phyloP scores from a whole-genome alignment of 805 yeast species.

The Candida loeiensis region DNA sequence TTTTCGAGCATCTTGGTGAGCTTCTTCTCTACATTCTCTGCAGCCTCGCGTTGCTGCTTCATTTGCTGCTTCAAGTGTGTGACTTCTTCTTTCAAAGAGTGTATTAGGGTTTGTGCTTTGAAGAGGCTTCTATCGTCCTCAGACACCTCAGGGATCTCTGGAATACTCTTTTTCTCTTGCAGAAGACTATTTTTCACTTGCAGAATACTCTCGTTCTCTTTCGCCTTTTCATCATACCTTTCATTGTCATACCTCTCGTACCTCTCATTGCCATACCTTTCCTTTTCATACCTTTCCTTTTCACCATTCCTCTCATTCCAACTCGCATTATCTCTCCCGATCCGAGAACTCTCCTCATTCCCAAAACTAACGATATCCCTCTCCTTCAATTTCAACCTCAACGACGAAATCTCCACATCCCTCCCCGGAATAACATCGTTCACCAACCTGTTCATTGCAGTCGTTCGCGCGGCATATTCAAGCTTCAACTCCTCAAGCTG shows the following conservation, averaged over 20 bases:
- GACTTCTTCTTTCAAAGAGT: slow-evolving; percentile 20
- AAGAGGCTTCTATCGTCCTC: slow-evolving; percentile 14
- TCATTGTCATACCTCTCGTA: too few relatives aligned
- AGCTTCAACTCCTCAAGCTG: slow-evolving; percentile 7
- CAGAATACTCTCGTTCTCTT: not conserved
- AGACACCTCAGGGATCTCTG: not conserved
- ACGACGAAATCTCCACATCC: slow-evolving; percentile 19
- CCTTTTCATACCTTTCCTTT: too few relatives aligned
- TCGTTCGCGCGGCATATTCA: slow-evolving; percentile 10
- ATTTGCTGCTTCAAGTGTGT: slow-evolving; percentile 17
- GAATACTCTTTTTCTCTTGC: not conserved
- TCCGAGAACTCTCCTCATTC: not conserved
- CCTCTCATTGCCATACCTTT: too few relatives aligned
- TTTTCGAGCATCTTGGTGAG: slow-evolving; percentile 22
- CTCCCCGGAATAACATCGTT: slow-evolving; percentile 20
- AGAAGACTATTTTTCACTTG: too few relatives aligned
- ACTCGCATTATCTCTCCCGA: not conserved
- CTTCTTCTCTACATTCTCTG: slow-evolving; percentile 16
- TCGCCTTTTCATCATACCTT: too few relatives aligned
- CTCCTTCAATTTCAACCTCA: slow-evolving; percentile 11
- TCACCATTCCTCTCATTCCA: not conserved
- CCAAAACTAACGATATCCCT: not conserved
- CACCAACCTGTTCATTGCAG: slow-evolving; percentile 12
- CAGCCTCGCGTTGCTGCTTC: slow-evolving; percentile 11
- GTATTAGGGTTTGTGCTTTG: slow-evolving; percentile 17